Base-by-base conservation (phyloP, 106 monocot species). In the Acanthochlamys bracteata region DNA sequence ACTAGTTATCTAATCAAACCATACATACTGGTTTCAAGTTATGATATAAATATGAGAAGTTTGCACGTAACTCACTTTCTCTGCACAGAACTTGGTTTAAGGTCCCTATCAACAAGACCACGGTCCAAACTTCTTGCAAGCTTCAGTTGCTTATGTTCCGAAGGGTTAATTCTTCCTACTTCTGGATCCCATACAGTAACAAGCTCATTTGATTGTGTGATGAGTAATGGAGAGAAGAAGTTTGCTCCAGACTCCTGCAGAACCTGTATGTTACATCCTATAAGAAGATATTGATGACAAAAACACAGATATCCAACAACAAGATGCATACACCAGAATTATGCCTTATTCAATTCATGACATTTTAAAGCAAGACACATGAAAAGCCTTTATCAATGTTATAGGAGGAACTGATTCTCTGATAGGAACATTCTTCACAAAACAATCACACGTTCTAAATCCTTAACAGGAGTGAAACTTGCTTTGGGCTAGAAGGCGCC, bases 111-210 rank as follows among this genome's bases (percentile, higher is more conserved):
- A 66, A 96, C 82, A 53, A 89, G 76, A 17, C 86, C 95, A 69
- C 95, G 87, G 49, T 84, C 79, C 75, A 96, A 83, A 68, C 95
- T 96, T 61, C 95, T 84, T 49, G 95, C 95, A 54, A 96, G 86
- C 74, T 96, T 96, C 47, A 91, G 76, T 67, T 96, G 95, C 65
- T 96, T 96, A 71, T 90, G 90, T 76, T 96, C 95, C n/a, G 90
- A 90, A 69, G 95, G 95, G 79, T 96, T 96, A 70, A 68, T 88
- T 70, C 84, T 84, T 60, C 90, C 90, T 19, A 96, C 82, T 78
- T 96, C 95, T 53, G 95, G 95, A 77, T 96, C 95, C 95, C 95
- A 96, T 51, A 96, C 87, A 51, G 73, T 83, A 47, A 96, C 95
- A 78, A 96, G 90, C 61, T 96, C 90, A 85, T 96, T 96, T 69